These are phyloP conservation scores for Candida boleticola DNA, from an alignment of 805 yeast genomes.

Conservation along the genomic window DNA sequence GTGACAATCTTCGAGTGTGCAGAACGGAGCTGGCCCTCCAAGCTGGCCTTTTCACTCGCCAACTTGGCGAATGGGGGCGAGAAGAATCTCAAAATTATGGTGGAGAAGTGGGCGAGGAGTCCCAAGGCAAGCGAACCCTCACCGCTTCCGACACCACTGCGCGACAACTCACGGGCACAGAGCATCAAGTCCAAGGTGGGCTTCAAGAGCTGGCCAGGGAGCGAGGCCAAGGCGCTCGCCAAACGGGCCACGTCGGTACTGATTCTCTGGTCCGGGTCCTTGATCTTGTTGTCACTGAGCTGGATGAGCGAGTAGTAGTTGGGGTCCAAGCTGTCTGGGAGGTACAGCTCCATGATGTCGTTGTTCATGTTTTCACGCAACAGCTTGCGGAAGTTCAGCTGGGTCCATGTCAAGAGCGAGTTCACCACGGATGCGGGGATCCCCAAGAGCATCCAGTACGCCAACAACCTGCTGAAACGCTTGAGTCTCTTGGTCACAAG, in stretches of 20 bases:
- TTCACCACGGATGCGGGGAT: conserved; percentile 83
- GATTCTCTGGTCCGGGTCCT: conserved; percentile 80
- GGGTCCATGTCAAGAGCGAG: conserved; percentile 62
- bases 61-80: conserved; percentile 89
- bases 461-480: conserved; percentile 59
- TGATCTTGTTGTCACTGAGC: conserved; percentile 47
- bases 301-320: conserved; percentile 74
- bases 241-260: conserved; percentile 78
- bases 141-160: conserved; percentile 63
- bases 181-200: conserved; percentile 77
- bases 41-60: conserved; percentile 68
- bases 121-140: conserved; percentile 82
- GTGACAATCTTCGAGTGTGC: conserved; percentile 78
- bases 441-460: conserved; percentile 81
- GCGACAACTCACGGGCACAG: conserved; percentile 75
- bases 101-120: conserved; percentile 75
- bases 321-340: conserved; percentile 67
- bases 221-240: conserved; percentile 63
- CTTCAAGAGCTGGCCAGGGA: conserved; percentile 81
- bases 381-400: conserved; percentile 52
- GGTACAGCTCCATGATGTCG: conserved; percentile 63
- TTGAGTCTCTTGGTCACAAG: conserved; percentile 69
- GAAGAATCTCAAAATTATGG: conserved; percentile 65
- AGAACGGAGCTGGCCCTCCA: conserved; percentile 83
- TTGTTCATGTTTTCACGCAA: conserved; percentile 66